A percentile compares a stretch with the other conserved stretches of the same genome.
These are phyloP conservation scores for Cytospora schulzeri DNA, from an alignment of 2,329 filamentous ascomycete genomes.

Conservation along the genomic window DNA sequence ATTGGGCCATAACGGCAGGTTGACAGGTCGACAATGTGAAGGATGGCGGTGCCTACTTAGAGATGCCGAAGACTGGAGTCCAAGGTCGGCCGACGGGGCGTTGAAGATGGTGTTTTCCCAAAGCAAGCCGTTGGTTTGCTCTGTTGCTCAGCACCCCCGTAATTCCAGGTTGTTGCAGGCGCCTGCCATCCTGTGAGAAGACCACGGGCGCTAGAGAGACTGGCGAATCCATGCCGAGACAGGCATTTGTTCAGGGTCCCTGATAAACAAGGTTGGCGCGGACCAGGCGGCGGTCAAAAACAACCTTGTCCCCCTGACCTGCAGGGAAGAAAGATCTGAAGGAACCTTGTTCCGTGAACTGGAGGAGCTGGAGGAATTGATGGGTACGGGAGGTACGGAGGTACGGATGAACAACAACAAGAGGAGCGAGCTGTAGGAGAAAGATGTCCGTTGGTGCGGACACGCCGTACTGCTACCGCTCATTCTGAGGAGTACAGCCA, in stretches of 20 bases:
- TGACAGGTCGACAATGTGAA: conserved; percentile 3
- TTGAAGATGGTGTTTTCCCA: background rate
- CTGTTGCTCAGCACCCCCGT: background rate
- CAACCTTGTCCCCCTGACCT: conserved; percentile 11
- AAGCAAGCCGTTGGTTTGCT: background rate
- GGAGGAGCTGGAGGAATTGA: background rate
- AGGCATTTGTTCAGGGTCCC: conserved; percentile 24
- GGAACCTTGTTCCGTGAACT: conserved; percentile 11
- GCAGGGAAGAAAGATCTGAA: conserved; percentile 22
- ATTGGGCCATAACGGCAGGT: background rate
- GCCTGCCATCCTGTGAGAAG: conserved; percentile 6
- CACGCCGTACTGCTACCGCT: conserved; percentile 8
- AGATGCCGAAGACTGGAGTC: background rate
- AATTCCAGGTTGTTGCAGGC: conserved; percentile 4
- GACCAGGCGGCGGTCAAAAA: conserved; percentile 17
- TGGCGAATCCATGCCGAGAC: conserved; percentile 14
- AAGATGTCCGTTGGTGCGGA: conserved; percentile 1
- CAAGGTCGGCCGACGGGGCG: conserved; percentile 11
- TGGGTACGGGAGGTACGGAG: background rate
- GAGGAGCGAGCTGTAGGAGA: conserved; percentile 10
- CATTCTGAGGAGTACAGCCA: conserved; percentile 10
- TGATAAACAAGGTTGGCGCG: conserved; percentile 26
- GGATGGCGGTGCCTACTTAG: conserved; percentile 8
- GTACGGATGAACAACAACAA: conserved; percentile 9
- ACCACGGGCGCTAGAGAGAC: conserved; percentile 24